Evolutionary conservation across 805 yeast genomes (phyloP).

Genomic region (Cyberlindnera veronae): DNA sequence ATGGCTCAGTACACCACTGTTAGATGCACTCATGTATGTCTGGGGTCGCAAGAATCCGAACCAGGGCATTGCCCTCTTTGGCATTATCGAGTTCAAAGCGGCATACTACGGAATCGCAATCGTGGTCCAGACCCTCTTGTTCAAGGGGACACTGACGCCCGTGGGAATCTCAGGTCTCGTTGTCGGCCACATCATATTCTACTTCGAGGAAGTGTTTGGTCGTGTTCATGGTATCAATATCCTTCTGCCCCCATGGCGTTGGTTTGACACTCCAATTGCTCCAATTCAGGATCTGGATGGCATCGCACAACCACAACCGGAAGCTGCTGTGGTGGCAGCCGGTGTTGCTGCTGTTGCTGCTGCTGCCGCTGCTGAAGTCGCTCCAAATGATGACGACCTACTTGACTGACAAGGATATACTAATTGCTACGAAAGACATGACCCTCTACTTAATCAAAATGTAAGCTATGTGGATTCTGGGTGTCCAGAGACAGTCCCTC

Average conservation of each 20-base stretch:
- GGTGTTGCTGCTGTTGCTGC: too few species aligned
- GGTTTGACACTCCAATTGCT: too few species aligned
- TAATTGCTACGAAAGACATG: too few species aligned
- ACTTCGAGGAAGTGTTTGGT: constrained; percentile 19
- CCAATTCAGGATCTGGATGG: too few species aligned
- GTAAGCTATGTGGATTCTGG: too few species aligned
- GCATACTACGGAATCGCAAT: constrained; percentile 13
- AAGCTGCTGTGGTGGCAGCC: too few species aligned
- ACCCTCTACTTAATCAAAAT: too few species aligned
- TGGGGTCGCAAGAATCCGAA: constrained; percentile 23
- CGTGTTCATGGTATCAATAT: constrained; percentile 22
- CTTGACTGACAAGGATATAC: too few species aligned
- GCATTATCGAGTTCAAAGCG: constrained; percentile 17
- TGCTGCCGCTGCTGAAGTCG: too few species aligned
- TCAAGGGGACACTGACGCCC: not conserved
- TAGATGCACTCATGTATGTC: constrained; percentile 15
- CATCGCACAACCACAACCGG: too few species aligned
- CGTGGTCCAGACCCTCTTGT: constrained; percentile 4
- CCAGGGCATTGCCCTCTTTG: constrained; percentile 8
- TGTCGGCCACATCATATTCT: constrained; percentile 24
- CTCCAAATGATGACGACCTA: too few species aligned
- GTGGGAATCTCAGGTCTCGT: constrained; percentile 9
- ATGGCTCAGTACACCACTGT: constrained; percentile 9
- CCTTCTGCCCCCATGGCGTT: constrained; percentile 21
- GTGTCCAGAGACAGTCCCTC: too few species aligned